Evolutionary conservation across 805 yeast genomes (phyloP).

Genomic region (Komagataella mondaviorum): DNA sequence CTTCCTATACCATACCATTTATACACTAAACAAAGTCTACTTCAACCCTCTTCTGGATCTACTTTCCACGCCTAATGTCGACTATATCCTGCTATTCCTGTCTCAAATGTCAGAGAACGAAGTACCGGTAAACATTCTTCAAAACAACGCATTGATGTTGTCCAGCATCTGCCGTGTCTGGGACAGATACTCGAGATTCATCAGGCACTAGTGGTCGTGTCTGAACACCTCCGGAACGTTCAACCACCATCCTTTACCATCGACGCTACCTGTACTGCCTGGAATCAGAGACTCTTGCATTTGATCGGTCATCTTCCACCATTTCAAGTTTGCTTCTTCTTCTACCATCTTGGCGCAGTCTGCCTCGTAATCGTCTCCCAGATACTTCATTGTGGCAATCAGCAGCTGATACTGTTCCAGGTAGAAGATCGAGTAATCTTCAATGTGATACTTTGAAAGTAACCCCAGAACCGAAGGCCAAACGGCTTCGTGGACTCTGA

Average conservation of each 20-base stretch:
- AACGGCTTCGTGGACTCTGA: slow-evolving; percentile 17
- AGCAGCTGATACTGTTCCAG: slow-evolving; percentile 16
- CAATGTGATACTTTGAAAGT: slow-evolving; percentile 21
- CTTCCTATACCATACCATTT: not conserved
- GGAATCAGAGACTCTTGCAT: slow-evolving; percentile 24
- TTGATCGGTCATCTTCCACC: slow-evolving; percentile 26
- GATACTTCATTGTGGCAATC: slow-evolving; percentile 23
- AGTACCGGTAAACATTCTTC: not conserved
- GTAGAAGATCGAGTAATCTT: slow-evolving; percentile 26
- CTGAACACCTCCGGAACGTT: slow-evolving; percentile 24
- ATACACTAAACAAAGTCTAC: not conserved
- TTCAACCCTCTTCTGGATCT: not conserved
- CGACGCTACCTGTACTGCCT: slow-evolving; percentile 22
- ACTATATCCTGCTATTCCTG: not conserved
- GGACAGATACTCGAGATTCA: not conserved
- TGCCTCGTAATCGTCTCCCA: slow-evolving; percentile 22
- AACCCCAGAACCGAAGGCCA: slow-evolving; percentile 19
- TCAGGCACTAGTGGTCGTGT: slow-evolving; percentile 11
- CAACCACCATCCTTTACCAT: slow-evolving; percentile 26
- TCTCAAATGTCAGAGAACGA: not conserved
- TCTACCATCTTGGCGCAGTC: slow-evolving; percentile 19
- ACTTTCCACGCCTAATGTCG: not conserved
- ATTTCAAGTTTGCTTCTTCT: slow-evolving; percentile 22
- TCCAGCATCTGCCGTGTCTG: not conserved
- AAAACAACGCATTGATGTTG: not conserved